phyloP scores from a whole-genome alignment of 1,139 yeast genomes.

The Suhomyces bokatorum region DNA sequence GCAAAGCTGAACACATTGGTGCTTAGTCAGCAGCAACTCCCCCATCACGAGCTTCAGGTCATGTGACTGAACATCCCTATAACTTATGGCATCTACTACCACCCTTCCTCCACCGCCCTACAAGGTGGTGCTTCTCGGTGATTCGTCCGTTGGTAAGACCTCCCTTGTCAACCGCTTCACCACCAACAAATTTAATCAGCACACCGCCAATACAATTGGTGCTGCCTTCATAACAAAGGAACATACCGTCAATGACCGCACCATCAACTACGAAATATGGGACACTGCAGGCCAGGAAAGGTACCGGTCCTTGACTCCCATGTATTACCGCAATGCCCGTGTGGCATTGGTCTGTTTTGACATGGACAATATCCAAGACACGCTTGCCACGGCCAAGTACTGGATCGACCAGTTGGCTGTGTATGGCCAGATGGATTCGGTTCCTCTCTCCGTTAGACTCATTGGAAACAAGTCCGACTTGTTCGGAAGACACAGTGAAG shows the following conservation, averaged over 20 bases:
- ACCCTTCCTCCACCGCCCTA: conserved; percentile 26
- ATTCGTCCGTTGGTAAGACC: conserved; percentile 50
- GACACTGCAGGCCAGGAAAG: conserved; percentile 55
- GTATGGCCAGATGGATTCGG: conserved; percentile 22
- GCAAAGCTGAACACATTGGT: too few species aligned
- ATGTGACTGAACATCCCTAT: background rate
- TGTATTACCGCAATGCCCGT: conserved; percentile 49
- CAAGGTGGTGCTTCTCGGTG: conserved; percentile 48
- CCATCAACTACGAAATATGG: conserved; percentile 49
- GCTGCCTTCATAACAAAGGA: conserved; percentile 50
- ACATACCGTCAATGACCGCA: conserved; percentile 24
- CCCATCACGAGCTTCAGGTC: background rate
- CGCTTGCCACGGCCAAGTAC: conserved; percentile 42
- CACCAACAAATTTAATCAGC: conserved; percentile 35
- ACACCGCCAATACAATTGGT: conserved; percentile 49
- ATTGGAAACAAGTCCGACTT: conserved; percentile 20
- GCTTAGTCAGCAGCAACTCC: too few species aligned
- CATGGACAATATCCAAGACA: conserved; percentile 31
- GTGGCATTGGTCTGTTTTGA: conserved; percentile 39
- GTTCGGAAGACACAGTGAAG: background rate
- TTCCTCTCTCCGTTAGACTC: conserved; percentile 19
- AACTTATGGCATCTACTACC: conserved; percentile 1
- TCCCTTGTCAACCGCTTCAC: conserved; percentile 48
- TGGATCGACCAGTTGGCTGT: conserved; percentile 47
- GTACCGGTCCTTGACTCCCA: conserved; percentile 48